Conservation (phyloP, 805 yeast genomes). For the Saturnispora galanensis region DNA sequence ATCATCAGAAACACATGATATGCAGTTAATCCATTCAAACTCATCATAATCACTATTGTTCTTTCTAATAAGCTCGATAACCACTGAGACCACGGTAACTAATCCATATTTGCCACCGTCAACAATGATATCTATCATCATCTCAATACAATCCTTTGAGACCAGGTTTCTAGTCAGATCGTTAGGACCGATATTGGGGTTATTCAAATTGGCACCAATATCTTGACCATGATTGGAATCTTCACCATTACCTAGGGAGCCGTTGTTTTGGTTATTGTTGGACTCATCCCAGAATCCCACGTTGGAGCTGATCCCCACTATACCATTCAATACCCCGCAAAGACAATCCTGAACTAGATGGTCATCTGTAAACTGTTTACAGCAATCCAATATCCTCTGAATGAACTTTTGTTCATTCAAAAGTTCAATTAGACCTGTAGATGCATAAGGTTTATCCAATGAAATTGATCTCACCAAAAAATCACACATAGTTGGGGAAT, state of each 20-base stretch:
- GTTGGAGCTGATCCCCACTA: constrained; percentile 44
- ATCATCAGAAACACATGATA: constrained; percentile 10
- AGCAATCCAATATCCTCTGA: constrained; percentile 60
- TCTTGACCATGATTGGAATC: constrained; percentile 41
- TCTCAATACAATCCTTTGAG: constrained; percentile 52
- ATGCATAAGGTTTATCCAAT: constrained; percentile 79
- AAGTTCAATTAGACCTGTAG: constrained; percentile 75
- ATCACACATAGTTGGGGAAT: constrained; percentile 86
- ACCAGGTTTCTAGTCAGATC: constrained; percentile 87
- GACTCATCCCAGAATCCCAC: constrained; percentile 28
- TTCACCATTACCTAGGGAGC: neutral
- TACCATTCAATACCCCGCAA: constrained; percentile 82
- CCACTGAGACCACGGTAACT: constrained; percentile 86
- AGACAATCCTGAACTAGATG: constrained; percentile 28
- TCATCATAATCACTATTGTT: constrained; percentile 91
- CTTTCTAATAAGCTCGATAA: constrained; percentile 87
- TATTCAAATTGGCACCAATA: constrained; percentile 37
- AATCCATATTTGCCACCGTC: constrained; percentile 68
- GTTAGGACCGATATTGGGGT: constrained; percentile 91
- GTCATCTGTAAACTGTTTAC: constrained; percentile 26
- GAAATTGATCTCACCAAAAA: constrained; percentile 77
- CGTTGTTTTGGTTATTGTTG: neutral
- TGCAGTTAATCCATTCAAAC: constrained; percentile 28
- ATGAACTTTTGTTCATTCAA: constrained; percentile 65
- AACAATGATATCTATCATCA: constrained; percentile 68